These are phyloP conservation scores for Sarocladium brachiariae DNA, from an alignment of 2,329 filamentous ascomycete species.

Conservation along the genomic window DNA sequence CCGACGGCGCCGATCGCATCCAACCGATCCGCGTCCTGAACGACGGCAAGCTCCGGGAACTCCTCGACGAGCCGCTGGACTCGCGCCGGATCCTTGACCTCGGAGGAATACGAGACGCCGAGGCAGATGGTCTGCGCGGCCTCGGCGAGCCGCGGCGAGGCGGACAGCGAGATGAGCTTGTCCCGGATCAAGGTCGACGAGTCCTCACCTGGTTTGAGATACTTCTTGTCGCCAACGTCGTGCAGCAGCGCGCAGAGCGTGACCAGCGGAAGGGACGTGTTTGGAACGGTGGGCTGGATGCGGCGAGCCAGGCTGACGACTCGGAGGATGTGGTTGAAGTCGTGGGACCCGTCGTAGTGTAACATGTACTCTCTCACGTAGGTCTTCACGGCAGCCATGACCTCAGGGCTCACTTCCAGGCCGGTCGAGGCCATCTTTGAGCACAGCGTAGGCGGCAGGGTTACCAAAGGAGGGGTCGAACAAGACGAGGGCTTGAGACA, in stretches of 20 bases:
- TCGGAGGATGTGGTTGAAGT: conserved; percentile 76
- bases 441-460: no score
- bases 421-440: conserved; percentile 19
- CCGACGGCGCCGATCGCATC: conserved; percentile 86
- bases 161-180: conserved; percentile 51
- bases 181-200: conserved; percentile 46
- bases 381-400: conserved; percentile 50
- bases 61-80: conserved; percentile 54
- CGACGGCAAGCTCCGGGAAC: conserved; percentile 61
- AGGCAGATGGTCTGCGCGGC: conserved; percentile 67
- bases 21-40: conserved; percentile 89
- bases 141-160: conserved; percentile 48
- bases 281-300: conserved; percentile 40
- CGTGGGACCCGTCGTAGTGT: conserved; percentile 77
- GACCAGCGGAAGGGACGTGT: conserved; percentile 40
- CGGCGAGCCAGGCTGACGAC: conserved; percentile 66
- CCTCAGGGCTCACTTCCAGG: conserved; percentile 27
- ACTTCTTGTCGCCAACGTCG: conserved; percentile 85
- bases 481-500: no score
- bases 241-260: conserved; percentile 72
- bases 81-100: conserved; percentile 56
- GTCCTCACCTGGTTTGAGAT: conserved; percentile 53
- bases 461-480: no score
- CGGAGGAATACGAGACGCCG: conserved; percentile 71
- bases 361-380: conserved; percentile 69